These are phyloP conservation scores for Wickerhamomyces sp. DNA, from an alignment of 1,139 yeast species.

Conservation along the genomic window DNA sequence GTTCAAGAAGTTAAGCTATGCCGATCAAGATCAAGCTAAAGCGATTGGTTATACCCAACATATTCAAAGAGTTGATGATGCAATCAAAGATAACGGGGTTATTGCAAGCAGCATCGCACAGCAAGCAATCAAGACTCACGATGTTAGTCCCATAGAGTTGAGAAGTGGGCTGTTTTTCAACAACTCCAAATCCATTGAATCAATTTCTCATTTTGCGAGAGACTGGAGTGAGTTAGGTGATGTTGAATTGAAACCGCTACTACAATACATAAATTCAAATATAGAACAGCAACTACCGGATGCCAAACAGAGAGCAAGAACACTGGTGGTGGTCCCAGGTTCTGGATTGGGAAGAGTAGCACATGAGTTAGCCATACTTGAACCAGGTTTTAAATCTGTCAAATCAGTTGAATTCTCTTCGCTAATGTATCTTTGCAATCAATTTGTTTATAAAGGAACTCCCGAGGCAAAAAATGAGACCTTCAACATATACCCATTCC, in stretches of 20 bases:
- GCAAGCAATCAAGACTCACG: constrained; percentile 35
- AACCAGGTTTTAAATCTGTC: constrained; percentile 37
- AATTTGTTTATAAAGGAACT: constrained; percentile 39
- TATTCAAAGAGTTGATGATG: constrained; percentile 40
- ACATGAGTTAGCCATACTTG: constrained; percentile 47
- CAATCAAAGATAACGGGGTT: constrained; percentile 40
- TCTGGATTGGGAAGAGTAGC: constrained; percentile 74
- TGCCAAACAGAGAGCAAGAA: constrained; percentile 24
- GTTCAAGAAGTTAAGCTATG: constrained; percentile 46
- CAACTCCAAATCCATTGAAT: constrained; percentile 59
- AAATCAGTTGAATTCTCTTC: constrained; percentile 71
- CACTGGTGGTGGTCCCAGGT: constrained; percentile 67
- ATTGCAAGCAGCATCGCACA: constrained; percentile 42
- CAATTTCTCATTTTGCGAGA: constrained; percentile 66
- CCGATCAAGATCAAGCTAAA: constrained; percentile 50
- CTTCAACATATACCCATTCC: constrained; percentile 50
- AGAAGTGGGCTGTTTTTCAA: constrained; percentile 30
- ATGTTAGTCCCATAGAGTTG: constrained; percentile 39
- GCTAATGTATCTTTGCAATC: constrained; percentile 61
- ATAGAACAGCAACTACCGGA: constrained; percentile 30
- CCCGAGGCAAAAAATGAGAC: constrained; percentile 3
- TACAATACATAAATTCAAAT: constrained; percentile 39
- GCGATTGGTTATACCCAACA: constrained; percentile 53
- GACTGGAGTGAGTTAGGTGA: constrained; percentile 58
- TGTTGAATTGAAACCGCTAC: constrained; percentile 47